A percentile compares a stretch with the other conserved stretches of the same genome.
Evolutionary conservation across 2,329 filamentous ascomycete genomes (phyloP).

Genomic region (Ophiostoma populinum): DNA sequence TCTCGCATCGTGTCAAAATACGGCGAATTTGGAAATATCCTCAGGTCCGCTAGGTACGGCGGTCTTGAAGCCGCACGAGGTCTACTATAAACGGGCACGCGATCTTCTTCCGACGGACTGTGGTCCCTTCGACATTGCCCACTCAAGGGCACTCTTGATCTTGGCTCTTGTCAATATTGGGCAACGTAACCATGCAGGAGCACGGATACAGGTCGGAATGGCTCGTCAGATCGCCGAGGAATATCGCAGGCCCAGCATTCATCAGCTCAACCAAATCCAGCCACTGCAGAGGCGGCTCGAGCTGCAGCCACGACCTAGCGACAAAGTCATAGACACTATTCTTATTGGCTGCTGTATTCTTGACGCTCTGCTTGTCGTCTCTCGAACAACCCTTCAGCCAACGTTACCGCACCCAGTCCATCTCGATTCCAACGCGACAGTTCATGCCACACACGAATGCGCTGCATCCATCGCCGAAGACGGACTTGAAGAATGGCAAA

Average conservation of each 20-base stretch:
- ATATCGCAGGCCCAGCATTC: too few relatives aligned
- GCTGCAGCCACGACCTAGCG: too few relatives aligned
- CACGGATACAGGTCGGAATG: constrained; percentile 47
- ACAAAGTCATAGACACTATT: constrained; percentile 15
- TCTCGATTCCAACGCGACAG: background rate
- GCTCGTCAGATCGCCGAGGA: constrained; percentile 34
- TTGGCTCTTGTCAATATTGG: constrained; percentile 47
- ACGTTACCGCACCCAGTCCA: background rate
- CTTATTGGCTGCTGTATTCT: constrained; percentile 42
- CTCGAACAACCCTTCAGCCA: background rate
- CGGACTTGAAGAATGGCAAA: constrained; percentile 57
- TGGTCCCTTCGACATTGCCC: constrained; percentile 29
- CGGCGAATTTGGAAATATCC: constrained; percentile 6
- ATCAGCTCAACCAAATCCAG: background rate
- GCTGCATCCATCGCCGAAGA: constrained; percentile 29
- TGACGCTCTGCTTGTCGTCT: constrained; percentile 35
- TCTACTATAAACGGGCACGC: constrained; percentile 35
- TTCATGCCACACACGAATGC: background rate
- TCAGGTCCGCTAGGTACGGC: constrained; percentile 3
- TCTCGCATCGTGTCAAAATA: constrained; percentile 37
- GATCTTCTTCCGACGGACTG: constrained; percentile 31
- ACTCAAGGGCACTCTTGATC: constrained; percentile 38
- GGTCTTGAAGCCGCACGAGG: constrained; percentile 16
- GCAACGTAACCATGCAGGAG: constrained; percentile 34
- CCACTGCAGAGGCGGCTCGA: too few relatives aligned